These are phyloP conservation scores for Paraglomus occultum DNA, from an alignment of 192 early-diverging fungal species.

Conservation along the genomic window DNA sequence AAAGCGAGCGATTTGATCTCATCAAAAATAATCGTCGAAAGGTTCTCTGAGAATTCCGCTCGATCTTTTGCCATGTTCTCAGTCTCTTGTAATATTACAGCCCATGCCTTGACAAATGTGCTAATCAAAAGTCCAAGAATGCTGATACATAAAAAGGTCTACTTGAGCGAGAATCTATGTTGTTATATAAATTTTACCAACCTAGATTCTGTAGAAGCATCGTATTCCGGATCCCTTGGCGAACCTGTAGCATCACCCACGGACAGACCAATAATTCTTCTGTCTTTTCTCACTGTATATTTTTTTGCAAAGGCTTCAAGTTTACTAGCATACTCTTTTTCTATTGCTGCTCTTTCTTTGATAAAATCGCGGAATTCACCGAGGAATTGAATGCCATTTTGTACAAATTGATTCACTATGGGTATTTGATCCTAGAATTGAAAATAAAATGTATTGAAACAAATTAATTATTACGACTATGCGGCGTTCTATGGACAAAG, in stretches of 20 bases:
- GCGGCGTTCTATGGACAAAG: not conserved
- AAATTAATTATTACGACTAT: not conserved
- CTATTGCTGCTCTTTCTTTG: constrained; percentile 65
- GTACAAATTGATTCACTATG: constrained; percentile 48
- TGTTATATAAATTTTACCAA: constrained; percentile 31
- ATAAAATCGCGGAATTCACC: constrained; percentile 69
- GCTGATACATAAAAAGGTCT: constrained; percentile 13
- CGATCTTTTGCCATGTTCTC: constrained; percentile 51
- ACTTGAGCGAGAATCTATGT: not conserved
- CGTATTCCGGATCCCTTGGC: constrained; percentile 35
- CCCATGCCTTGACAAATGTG: constrained; percentile 60
- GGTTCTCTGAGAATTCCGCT: constrained; percentile 47
- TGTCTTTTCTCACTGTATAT: constrained; percentile 48
- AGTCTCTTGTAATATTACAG: constrained; percentile 53
- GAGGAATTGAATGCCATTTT: constrained; percentile 58
- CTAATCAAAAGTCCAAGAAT: constrained; percentile 34
- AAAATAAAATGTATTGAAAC: not conserved
- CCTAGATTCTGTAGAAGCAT: constrained; percentile 37
- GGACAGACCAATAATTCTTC: constrained; percentile 30
- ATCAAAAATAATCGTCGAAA: constrained; percentile 52
- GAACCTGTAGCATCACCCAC: constrained; percentile 32
- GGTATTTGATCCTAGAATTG: constrained; percentile 52
- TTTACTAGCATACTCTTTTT: constrained; percentile 67
- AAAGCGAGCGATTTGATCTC: constrained; percentile 48
- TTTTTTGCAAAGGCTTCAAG: constrained; percentile 63